These are phyloP conservation scores for Gossypioides kirkii DNA, from an alignment of 345 rosid species.

Conservation along the genomic window DNA sequence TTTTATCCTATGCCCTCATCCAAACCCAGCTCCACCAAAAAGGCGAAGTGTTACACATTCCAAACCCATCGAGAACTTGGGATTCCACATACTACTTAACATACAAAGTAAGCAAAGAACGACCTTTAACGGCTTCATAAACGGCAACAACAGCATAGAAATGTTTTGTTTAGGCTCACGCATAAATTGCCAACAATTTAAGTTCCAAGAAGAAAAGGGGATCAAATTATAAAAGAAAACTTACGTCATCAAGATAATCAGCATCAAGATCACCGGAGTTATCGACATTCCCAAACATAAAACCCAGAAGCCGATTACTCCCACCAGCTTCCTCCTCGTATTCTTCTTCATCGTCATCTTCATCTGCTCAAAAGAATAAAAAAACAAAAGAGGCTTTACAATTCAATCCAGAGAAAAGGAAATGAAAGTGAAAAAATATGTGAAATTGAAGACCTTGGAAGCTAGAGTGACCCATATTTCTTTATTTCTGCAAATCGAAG, in stretches of 20 bases:
- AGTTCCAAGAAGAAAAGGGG: not conserved
- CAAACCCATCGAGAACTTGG: not conserved
- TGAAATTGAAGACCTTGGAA: conserved; percentile 11
- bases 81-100: not conserved
- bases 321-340: conserved; percentile 60
- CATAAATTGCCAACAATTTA: not conserved
- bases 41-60: not conserved
- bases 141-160: not conserved
- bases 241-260: conserved; percentile 97
- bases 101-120: not conserved
- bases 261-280: conserved; percentile 92
- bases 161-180: not conserved
- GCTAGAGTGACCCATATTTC: conserved; percentile 17
- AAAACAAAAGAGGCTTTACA: not conserved
- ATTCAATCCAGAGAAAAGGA: not conserved
- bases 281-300: conserved; percentile 96
- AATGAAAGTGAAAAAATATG: not conserved
- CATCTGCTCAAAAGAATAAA: conserved; percentile 18
- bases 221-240: not conserved
- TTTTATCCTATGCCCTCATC: not conserved
- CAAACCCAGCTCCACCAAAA: not conserved
- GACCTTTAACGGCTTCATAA: not conserved
- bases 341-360: conserved; percentile 58
- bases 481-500: not conserved
- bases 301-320: conserved; percentile 75